Base-by-base conservation (phyloP, 768 basidiomycete genomes). In the Psilocybe subaeruginosa region DNA sequence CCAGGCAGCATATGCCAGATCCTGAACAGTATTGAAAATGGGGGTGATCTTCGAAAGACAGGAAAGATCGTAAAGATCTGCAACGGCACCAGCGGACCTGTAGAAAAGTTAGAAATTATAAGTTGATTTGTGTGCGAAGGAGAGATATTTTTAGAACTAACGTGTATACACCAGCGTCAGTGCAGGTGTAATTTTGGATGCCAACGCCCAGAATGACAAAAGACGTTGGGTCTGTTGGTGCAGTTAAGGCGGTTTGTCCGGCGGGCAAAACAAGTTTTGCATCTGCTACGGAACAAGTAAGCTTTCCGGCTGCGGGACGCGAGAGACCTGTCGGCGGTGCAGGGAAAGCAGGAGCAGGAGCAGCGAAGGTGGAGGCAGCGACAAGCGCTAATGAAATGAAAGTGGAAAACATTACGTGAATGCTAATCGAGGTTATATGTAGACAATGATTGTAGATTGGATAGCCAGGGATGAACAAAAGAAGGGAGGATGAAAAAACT, bases 141-240 rank as follows among this genome's bases (percentile, higher is more conserved):
- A 19, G 35, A 5, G 7, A 23, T 52, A 8, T 37, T 30, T 33
- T 16, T 19, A 29, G 63, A 64, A 58, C 81, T 67, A 60, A 84
- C 84, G 74, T 68, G 66, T 77, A 83, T 63, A 74, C 76, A 59
- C 76, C 82, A 48, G 76, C 72, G 8, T 64, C 54, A 19, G 61
- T 61, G 67, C 85, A 86, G 19, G 82, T 85, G 65, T 86, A 87
- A 65, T 86, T 85, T 69, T 86, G 85, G 35, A 79, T 75, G 29
- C 84, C 82, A 55, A 84, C 74, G 16, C 76, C 82, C 29, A 85
- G 73, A 6, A 77, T 69, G 49, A 85, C 75, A 59, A 74, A 81
- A 8, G 73, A 76, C 1, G 75, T 75, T 7, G 73, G 59, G 27
- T 59, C 65, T 8, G 68, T 70, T 9, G 81, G 81, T 6, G 71